phyloP scores from a whole-genome alignment of 2,329 filamentous ascomycete genomes.

The Mollisiaceae sp. region DNA sequence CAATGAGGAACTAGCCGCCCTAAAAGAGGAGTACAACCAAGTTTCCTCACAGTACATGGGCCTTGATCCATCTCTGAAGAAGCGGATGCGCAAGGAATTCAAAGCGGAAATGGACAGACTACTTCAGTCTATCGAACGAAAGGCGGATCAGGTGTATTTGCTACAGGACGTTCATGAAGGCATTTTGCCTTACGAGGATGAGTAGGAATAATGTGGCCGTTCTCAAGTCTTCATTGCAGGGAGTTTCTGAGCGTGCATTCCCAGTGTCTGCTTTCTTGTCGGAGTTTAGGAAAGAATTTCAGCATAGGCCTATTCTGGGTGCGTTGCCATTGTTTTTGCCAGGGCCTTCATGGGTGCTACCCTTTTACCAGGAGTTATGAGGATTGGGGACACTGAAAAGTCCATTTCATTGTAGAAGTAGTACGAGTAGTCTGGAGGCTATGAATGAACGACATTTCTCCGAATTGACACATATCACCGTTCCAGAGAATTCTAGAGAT shows the following conservation, averaged over 20 bases:
- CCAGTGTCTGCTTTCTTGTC: background rate
- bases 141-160: conserved; percentile 1
- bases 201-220: background rate
- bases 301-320: too few relatives aligned
- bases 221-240: background rate
- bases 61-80: conserved; percentile 10
- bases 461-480: too few relatives aligned
- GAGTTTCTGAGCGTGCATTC: background rate
- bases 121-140: background rate
- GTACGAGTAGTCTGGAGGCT: too few relatives aligned
- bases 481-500: background rate
- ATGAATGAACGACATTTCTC: too few relatives aligned
- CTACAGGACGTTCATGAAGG: conserved; percentile 2
- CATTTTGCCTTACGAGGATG: conserved; percentile 1
- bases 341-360: background rate
- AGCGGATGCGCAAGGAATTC: conserved; percentile 5
- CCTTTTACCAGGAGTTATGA: too few relatives aligned
- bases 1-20: conserved; percentile 6
- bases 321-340: background rate
- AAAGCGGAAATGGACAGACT: conserved; percentile 12
- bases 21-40: conserved; percentile 6
- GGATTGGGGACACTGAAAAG: background rate
- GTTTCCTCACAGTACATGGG: background rate
- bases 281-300: background rate
- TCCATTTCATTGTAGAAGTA: too few relatives aligned